Percentiles rank a stretch among this genome's conserved stretches.
Evolutionary conservation across 441 rosid species (phyloP).

Genomic region (Eugenia klotzschiana): DNA sequence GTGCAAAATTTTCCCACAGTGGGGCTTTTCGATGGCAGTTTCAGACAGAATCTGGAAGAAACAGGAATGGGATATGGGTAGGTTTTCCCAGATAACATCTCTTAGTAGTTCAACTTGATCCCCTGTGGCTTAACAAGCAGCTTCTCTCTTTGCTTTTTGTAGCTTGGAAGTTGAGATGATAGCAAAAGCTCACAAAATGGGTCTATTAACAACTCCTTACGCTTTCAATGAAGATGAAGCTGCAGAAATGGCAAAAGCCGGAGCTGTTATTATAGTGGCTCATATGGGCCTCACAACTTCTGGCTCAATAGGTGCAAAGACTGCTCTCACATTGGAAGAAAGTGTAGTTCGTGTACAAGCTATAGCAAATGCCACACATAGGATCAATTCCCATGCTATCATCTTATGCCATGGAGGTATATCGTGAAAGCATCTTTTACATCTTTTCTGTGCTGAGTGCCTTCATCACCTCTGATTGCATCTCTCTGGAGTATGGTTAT

Average conservation of each 20-base stretch:
- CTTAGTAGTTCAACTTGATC: background rate
- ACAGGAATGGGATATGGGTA: slow-evolving; percentile 97
- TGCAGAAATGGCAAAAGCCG: slow-evolving; percentile 76
- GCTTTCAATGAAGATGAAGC: slow-evolving; percentile 70
- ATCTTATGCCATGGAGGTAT: slow-evolving; percentile 92
- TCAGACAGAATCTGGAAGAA: slow-evolving; percentile 90
- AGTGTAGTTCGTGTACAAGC: slow-evolving; percentile 68
- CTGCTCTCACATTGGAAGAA: slow-evolving; percentile 65
- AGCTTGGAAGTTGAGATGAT: slow-evolving; percentile 91
- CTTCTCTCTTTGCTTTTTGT: background rate
- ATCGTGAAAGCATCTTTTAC: background rate
- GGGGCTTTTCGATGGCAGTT: slow-evolving; percentile 88
- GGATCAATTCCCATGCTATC: slow-evolving; percentile 42
- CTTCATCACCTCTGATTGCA: background rate
- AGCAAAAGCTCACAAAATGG: slow-evolving; percentile 69
- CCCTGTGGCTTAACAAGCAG: background rate
- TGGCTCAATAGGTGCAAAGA: slow-evolving; percentile 82
- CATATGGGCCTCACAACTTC: slow-evolving; percentile 92
- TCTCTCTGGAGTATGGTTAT: background rate
- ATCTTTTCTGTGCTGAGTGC: background rate
- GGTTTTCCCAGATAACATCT: slow-evolving; percentile 5
- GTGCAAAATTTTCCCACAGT: slow-evolving; percentile 97
- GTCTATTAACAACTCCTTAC: slow-evolving; percentile 87
- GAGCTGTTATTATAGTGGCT: slow-evolving; percentile 89
- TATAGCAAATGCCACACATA: slow-evolving; percentile 70